A percentile compares a stretch with the other conserved stretches of the same genome.
Evolutionary conservation across 2,329 filamentous ascomycete species (phyloP).

Genomic region (Neonectria faginata): DNA sequence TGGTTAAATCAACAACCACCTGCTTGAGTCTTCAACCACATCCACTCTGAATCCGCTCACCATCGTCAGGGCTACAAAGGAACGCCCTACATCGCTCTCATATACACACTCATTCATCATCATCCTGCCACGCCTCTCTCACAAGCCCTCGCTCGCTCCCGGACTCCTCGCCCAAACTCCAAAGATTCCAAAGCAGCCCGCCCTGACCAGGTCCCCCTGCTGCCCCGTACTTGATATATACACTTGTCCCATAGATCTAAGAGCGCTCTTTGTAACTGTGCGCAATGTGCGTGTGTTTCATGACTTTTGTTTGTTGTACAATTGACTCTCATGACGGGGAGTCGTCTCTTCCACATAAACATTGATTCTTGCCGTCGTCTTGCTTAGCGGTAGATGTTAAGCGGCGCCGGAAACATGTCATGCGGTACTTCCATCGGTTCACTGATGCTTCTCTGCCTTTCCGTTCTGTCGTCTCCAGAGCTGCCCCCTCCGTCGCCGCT

Average conservation of each 20-base stretch:
- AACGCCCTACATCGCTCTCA: slow-evolving; percentile 22
- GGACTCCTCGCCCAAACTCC: slow-evolving; percentile 33
- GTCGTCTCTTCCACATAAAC: slow-evolving; percentile 3
- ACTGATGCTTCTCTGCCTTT: slow-evolving; percentile 67
- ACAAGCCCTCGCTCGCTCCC: slow-evolving; percentile 11
- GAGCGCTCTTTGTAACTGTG: slow-evolving; percentile 11
- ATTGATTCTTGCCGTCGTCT: neutral
- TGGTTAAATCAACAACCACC: neutral
- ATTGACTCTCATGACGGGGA: slow-evolving; percentile 1
- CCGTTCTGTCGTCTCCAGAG: slow-evolving; percentile 66
- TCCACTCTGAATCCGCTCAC: neutral
- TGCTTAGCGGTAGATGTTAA: slow-evolving; percentile 47
- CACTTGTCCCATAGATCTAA: slow-evolving; percentile 17
- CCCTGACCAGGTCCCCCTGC: slow-evolving; percentile 10
- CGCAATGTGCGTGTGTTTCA: slow-evolving; percentile 19
- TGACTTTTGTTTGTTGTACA: slow-evolving; percentile 24
- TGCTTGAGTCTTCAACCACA: neutral
- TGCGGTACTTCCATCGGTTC: slow-evolving; percentile 53
- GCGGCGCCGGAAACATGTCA: slow-evolving; percentile 51
- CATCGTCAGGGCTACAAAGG: slow-evolving; percentile 6
- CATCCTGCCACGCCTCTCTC: slow-evolving; percentile 4
- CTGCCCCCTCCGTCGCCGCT: slow-evolving; percentile 59
- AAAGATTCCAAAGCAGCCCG: slow-evolving; percentile 18
- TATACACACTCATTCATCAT: slow-evolving; percentile 22
- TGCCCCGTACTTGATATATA: slow-evolving; percentile 24